Percentiles rank a stretch among this genome's conserved stretches.
Evolutionary conservation across 257 asterid species (phyloP).

Genomic region (Echites panduratus): DNA sequence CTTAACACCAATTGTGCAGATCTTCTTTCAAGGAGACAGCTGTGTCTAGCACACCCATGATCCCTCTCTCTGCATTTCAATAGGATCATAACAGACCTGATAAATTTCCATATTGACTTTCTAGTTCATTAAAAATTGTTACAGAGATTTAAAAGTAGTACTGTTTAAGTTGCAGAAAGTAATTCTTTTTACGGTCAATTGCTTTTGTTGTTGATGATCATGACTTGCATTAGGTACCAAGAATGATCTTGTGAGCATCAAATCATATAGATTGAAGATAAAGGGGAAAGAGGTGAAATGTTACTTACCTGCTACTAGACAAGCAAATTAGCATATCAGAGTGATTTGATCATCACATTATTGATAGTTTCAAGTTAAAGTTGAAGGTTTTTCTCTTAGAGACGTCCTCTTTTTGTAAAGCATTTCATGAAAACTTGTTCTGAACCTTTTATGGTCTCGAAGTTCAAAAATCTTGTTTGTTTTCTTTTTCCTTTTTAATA

Average conservation of each 20-base stretch:
- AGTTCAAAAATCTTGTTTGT: background rate
- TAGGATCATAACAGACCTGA: background rate
- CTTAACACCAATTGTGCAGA: background rate
- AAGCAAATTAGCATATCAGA: background rate
- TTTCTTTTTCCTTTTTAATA: background rate
- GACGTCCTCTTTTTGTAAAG: background rate
- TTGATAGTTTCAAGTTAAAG: background rate
- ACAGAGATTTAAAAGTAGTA: background rate
- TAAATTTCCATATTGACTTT: background rate
- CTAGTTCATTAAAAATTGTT: background rate
- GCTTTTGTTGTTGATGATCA: slow-evolving; percentile 2
- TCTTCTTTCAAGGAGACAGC: background rate
- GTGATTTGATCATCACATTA: background rate
- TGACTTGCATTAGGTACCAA: background rate
- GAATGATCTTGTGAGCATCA: background rate
- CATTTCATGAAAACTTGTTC: background rate
- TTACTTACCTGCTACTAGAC: background rate
- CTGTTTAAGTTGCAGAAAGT: background rate
- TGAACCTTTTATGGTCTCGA: background rate
- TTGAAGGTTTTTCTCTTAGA: background rate
- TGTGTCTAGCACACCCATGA: background rate
- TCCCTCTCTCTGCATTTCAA: background rate
- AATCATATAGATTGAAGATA: background rate
- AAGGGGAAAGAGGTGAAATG: background rate
- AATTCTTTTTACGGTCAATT: background rate